phyloP scores from a whole-genome alignment of 164 flowering plant species.

The Liriodendron chinense region DNA sequence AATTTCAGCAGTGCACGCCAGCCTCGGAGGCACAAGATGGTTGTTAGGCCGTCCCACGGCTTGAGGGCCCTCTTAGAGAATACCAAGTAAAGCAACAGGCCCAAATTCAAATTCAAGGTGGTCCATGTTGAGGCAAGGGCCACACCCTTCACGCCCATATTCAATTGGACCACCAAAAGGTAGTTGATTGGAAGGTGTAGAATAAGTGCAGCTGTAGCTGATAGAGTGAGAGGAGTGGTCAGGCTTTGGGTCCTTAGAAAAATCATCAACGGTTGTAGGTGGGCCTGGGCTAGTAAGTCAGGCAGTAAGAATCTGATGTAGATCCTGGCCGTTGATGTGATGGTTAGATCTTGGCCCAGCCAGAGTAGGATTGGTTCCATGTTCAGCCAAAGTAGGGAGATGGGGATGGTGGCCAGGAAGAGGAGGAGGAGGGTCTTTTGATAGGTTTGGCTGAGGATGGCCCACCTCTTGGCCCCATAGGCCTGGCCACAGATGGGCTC shows the following conservation, averaged over 20 bases:
- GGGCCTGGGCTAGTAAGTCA: constrained; percentile 43
- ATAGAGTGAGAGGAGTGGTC: constrained; percentile 44
- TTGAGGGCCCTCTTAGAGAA: constrained; percentile 20
- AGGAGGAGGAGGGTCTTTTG: constrained; percentile 45
- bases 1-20: constrained; percentile 42
- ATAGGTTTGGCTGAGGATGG: constrained; percentile 47
- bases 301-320: constrained; percentile 53
- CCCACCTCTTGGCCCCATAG: constrained; percentile 54
- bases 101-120: constrained; percentile 25
- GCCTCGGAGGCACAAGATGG: constrained; percentile 13
- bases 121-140: constrained; percentile 37
- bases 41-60: constrained; percentile 42
- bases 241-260: constrained; percentile 48
- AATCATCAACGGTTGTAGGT: constrained; percentile 49
- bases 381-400: constrained; percentile 55
- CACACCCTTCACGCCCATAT: constrained; percentile 45
- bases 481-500: constrained; percentile 70
- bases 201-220: constrained; percentile 33
- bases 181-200: constrained; percentile 53
- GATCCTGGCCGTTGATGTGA: constrained; percentile 41
- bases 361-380: constrained; percentile 36
- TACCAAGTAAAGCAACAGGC: constrained; percentile 30
- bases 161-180: constrained; percentile 26
- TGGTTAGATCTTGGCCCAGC: constrained; percentile 46
- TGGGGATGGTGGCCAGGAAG: constrained; percentile 39